Evolutionary conservation across 2,329 filamentous ascomycete genomes (phyloP).

Genomic region (Botrytis porri): DNA sequence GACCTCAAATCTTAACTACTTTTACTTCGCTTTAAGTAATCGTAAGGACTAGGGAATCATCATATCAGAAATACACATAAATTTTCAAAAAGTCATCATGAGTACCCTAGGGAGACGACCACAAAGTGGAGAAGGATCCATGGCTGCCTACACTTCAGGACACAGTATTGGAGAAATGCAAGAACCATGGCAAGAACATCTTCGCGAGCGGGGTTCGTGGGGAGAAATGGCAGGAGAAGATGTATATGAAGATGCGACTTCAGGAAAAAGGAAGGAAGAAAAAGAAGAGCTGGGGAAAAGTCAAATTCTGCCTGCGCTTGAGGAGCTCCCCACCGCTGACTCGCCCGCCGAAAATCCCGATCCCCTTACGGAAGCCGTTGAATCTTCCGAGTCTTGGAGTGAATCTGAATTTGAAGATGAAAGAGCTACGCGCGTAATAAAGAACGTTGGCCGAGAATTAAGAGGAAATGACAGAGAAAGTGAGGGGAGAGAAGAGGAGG

Average conservation of each 20-base stretch:
- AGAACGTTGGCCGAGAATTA: background rate
- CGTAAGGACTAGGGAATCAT: background rate
- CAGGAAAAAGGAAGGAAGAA: background rate
- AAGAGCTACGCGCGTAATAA: no score
- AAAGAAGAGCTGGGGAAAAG: background rate
- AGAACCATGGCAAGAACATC: background rate
- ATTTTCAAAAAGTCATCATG: background rate
- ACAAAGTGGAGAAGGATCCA: no score
- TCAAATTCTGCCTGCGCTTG: background rate
- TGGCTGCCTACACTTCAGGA: background rate
- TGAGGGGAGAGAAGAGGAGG: background rate
- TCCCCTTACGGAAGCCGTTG: background rate
- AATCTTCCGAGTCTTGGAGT: background rate
- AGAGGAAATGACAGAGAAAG: background rate
- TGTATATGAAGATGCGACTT: background rate
- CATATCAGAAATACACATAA: background rate
- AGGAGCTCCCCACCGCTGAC: background rate
- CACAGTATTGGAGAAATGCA: background rate
- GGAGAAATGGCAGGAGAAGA: no score
- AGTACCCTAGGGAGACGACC: background rate
- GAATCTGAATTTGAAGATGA: background rate
- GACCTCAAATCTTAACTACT: background rate
- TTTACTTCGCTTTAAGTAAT: background rate
- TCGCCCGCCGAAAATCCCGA: background rate
- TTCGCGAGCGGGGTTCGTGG: no score